Percentiles rank a stretch among this genome's conserved stretches.
These are phyloP conservation scores for Heterobasidion annosum DNA, from an alignment of 1,284 basidiomycete genomes.

Conservation along the genomic window DNA sequence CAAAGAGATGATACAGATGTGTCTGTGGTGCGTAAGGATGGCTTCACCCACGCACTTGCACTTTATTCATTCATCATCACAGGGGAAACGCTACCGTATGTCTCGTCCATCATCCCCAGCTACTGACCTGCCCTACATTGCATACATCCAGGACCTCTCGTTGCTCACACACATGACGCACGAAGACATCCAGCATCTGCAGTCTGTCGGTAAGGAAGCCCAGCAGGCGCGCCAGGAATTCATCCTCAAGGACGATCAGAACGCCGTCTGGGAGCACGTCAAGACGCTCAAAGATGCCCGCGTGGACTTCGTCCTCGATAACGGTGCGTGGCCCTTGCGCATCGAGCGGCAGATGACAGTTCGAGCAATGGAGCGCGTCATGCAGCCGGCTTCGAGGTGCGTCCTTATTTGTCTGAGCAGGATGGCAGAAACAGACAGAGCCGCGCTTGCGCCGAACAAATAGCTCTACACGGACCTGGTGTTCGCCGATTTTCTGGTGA, in stretches of 20 bases:
- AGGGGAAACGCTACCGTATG: constrained; percentile 78
- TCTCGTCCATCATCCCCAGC: not conserved
- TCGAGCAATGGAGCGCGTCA: constrained; percentile 19
- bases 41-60: not conserved
- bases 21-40: constrained; percentile 54
- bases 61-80: not conserved
- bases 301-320: constrained; percentile 90
- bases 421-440: too few relatives aligned
- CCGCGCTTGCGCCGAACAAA: too few relatives aligned
- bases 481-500: constrained; percentile 90
- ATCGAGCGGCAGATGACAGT: not conserved
- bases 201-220: constrained; percentile 72
- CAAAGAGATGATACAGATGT: constrained; percentile 83
- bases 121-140: not conserved
- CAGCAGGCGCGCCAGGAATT: constrained; percentile 68
- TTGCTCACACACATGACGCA: constrained; percentile 74
- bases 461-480: constrained; percentile 88
- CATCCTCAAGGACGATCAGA: constrained; percentile 83
- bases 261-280: constrained; percentile 69
- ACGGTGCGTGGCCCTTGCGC: constrained; percentile 41
- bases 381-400: constrained; percentile 82
- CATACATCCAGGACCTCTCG: constrained; percentile 57
- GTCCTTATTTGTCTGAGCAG: constrained; percentile 4
- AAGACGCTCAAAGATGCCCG: constrained; percentile 46
- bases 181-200: constrained; percentile 78